These are phyloP conservation scores for Penicillium expansum DNA, from an alignment of 2,329 filamentous ascomycete species.

Conservation along the genomic window DNA sequence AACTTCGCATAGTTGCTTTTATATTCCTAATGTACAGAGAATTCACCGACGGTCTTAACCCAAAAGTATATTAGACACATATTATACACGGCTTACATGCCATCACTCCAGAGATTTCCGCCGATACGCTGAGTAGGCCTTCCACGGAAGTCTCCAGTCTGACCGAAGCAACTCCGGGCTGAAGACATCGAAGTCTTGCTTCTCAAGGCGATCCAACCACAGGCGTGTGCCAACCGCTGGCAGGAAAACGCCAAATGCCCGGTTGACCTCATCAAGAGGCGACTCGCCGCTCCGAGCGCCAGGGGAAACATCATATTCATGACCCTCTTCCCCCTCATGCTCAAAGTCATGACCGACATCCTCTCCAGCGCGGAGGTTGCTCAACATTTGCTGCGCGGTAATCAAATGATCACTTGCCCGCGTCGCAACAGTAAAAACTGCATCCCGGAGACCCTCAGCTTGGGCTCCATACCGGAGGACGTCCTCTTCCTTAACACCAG, in stretches of 20 bases:
- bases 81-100: conserved; percentile 14
- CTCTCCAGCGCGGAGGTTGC: conserved; percentile 69
- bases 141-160: conserved; percentile 86
- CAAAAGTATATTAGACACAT: conserved; percentile 13
- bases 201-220: conserved; percentile 76
- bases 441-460: conserved; percentile 81
- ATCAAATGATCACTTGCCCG: conserved; percentile 94
- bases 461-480: conserved; percentile 75
- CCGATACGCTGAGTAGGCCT: conserved; percentile 61
- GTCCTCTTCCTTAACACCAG: conserved; percentile 80
- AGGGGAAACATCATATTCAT: conserved; percentile 46
- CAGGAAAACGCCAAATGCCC: conserved; percentile 75
- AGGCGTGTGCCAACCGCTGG: conserved; percentile 73
- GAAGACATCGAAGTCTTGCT: conserved; percentile 80
- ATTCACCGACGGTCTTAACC: neutral
- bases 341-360: conserved; percentile 85
- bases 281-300: conserved; percentile 41
- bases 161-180: conserved; percentile 59
- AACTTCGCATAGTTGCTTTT: neutral
- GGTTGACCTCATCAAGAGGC: conserved; percentile 55
- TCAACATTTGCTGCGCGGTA: conserved; percentile 87
- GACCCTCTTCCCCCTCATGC: conserved; percentile 73
- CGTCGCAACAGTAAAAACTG: conserved; percentile 87
- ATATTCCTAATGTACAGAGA: neutral
- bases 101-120: conserved; percentile 48